Percentiles rank a stretch among this genome's conserved stretches.
Conservation (phyloP, 306 rosid species). For the cucumber (Cucumis sativus) region Cucumber_9930_V3 NC_026657.2:23172501-23173000, state of each 20-base stretch:
- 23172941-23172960: neutral
- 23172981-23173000: neutral
- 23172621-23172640: neutral
- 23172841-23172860: neutral
- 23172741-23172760: neutral
- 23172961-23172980: neutral
- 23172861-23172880: neutral
- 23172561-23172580: neutral
- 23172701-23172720: neutral
- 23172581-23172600: neutral
- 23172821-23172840: neutral
- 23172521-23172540: neutral
- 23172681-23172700: neutral
- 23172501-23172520: neutral
- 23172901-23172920: neutral
- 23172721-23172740: neutral
- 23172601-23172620: neutral
- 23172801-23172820: neutral
- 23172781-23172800: neutral
- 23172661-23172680: neutral
- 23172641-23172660: neutral
- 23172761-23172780: neutral
- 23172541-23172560: neutral
- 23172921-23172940: neutral
- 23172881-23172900: neutral